Evolutionary conservation across 176 grass and related monocot species (phyloP).

Genomic region (Areca catechu): DNA sequence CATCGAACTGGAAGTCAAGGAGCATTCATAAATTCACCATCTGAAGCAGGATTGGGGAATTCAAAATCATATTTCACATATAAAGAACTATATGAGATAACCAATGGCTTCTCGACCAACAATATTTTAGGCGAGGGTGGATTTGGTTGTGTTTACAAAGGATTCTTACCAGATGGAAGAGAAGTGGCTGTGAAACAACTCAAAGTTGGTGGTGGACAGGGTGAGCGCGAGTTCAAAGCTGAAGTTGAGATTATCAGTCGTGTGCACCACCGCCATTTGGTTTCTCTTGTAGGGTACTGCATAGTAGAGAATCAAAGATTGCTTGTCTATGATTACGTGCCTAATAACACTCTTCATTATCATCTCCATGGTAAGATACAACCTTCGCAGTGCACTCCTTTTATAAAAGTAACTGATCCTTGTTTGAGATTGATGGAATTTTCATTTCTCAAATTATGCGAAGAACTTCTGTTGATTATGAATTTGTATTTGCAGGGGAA

Average conservation of each 20-base stretch:
- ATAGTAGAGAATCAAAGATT: conserved; percentile 54
- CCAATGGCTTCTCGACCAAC: conserved; percentile 55
- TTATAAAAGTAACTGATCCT: too few relatives aligned
- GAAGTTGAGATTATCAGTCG: conserved; percentile 93
- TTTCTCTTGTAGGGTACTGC: conserved; percentile 88
- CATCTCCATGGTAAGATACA: conserved; percentile 68
- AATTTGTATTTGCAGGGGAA: conserved; percentile 25
- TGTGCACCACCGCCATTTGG: conserved; percentile 85
- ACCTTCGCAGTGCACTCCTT: too few relatives aligned
- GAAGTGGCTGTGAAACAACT: conserved; percentile 75
- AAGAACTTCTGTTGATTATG: not conserved
- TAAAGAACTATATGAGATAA: conserved; percentile 66
- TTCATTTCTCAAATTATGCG: too few relatives aligned
- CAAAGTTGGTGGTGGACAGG: conserved; percentile 58
- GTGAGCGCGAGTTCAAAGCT: conserved; percentile 86
- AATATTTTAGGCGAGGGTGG: conserved; percentile 82
- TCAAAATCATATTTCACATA: conserved; percentile 50
- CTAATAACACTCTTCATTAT: conserved; percentile 69
- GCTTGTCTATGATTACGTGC: conserved; percentile 81
- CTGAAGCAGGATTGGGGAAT: conserved; percentile 57
- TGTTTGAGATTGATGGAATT: too few relatives aligned
- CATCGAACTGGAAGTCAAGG: conserved; percentile 35
- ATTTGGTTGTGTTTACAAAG: conserved; percentile 76
- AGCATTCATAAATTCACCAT: conserved; percentile 22
- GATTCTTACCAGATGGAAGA: conserved; percentile 51